phyloP scores from a whole-genome alignment of 192 early-diverging fungal species.

The Coemansia sp. region DNA sequence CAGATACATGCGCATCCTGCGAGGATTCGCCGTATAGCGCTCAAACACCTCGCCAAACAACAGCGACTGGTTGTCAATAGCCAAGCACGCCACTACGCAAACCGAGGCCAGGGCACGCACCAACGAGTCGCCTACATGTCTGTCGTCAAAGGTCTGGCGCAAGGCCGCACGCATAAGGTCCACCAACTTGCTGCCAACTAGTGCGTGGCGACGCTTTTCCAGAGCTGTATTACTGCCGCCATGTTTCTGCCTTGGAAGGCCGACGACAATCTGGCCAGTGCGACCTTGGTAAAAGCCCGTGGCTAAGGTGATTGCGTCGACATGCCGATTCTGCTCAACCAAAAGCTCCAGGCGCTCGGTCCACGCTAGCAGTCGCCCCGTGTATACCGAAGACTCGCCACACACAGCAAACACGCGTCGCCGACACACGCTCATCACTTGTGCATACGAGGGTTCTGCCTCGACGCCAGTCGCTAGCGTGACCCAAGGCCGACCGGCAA shows the following conservation, averaged over 20 bases:
- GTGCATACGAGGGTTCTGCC: conserved; percentile 50
- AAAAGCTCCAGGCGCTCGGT: conserved; percentile 41
- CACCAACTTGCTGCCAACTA: conserved; percentile 35
- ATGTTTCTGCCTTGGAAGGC: conserved; percentile 24
- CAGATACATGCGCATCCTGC: conserved; percentile 15
- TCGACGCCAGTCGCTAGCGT: conserved; percentile 49
- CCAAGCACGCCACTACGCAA: conserved; percentile 42
- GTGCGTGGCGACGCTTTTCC: conserved; percentile 13
- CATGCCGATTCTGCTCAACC: conserved; percentile 26
- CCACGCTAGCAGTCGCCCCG: conserved; percentile 48
- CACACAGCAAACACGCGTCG: conserved; percentile 44
- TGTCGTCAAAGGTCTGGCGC: conserved; percentile 8
- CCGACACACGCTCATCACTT: conserved; percentile 30
- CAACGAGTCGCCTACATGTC: conserved; percentile 10
- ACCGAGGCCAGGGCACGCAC: conserved; percentile 27
- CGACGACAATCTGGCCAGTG: conserved; percentile 47
- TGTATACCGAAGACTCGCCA: conserved; percentile 27
- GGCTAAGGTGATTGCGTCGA: conserved; percentile 45
- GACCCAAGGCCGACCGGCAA: conserved; percentile 43
- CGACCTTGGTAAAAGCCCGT: conserved; percentile 38
- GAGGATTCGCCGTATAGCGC: conserved; percentile 8
- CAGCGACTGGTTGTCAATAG: conserved; percentile 13
- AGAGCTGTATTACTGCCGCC: conserved; percentile 7
- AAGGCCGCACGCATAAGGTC: conserved; percentile 34
- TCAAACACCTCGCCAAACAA: conserved; percentile 51